phyloP scores from a whole-genome alignment of 495 filamentous ascomycete genomes.

The Jackrogersella multiformis region DNA sequence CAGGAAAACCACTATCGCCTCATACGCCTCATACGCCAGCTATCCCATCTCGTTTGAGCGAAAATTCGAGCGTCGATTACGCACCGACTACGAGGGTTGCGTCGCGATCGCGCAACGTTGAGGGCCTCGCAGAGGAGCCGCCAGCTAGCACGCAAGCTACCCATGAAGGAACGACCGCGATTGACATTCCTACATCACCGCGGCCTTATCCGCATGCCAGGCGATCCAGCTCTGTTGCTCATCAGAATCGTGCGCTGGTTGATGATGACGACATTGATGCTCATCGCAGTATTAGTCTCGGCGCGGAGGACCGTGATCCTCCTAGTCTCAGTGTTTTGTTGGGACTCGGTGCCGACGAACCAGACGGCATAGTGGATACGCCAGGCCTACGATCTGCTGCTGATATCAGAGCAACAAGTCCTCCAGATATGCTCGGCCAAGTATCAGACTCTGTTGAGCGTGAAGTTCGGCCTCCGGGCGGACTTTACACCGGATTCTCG shows the following conservation, averaged over 20 bases:
- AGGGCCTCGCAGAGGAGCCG: conserved; percentile 53
- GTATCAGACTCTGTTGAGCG: conserved; percentile 54
- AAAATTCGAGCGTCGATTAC: conserved; percentile 85
- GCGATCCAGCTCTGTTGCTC: conserved; percentile 81
- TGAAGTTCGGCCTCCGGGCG: conserved; percentile 48
- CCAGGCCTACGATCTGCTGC: conserved; percentile 57
- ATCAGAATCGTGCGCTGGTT: conserved; percentile 65
- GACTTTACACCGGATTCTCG: conserved; percentile 42
- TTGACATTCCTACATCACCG: conserved; percentile 85
- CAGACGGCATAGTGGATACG: conserved; percentile 42
- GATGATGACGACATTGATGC: conserved; percentile 71
- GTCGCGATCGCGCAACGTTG: conserved; percentile 25
- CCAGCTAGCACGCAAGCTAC: conserved; percentile 50
- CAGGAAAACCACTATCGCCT: conserved; percentile 86
- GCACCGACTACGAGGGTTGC: conserved; percentile 47
- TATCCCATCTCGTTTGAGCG: conserved; percentile 89
- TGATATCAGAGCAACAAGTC: conserved; percentile 51
- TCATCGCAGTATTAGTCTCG: conserved; percentile 80
- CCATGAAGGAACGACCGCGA: conserved; percentile 69
- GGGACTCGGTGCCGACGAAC: conserved; percentile 54
- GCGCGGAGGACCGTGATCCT: conserved; percentile 70
- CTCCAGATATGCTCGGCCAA: conserved; percentile 53
- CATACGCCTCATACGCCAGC: conserved; percentile 95
- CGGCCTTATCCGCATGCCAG: conserved; percentile 69
- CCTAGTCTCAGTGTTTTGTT: conserved; percentile 66